A percentile compares a stretch with the other conserved stretches of the same genome.
Conservation (phyloP, 805 yeast genomes). For the Phaffomyces thermotolerans region DNA sequence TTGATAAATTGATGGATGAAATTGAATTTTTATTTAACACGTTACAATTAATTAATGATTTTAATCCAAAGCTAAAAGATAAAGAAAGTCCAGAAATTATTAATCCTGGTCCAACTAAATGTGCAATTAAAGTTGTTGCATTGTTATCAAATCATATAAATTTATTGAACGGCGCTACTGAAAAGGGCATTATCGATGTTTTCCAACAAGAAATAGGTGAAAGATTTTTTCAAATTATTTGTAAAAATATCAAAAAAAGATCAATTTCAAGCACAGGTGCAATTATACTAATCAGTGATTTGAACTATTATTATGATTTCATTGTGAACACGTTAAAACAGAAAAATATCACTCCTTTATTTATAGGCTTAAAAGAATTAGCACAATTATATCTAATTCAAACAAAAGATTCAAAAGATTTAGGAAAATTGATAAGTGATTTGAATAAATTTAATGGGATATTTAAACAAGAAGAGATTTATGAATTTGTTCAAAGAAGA, state of each 20-base stretch:
- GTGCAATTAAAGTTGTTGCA: slow-evolving; percentile 56
- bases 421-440: slow-evolving; percentile 80
- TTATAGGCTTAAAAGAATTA: slow-evolving; percentile 75
- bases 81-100: slow-evolving; percentile 7
- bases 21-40: slow-evolving; percentile 55
- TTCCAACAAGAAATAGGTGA: slow-evolving; percentile 93
- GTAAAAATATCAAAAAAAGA: slow-evolving; percentile 68
- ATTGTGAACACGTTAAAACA: slow-evolving; percentile 51
- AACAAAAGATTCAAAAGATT: slow-evolving; percentile 67
- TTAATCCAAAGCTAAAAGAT: slow-evolving; percentile 37
- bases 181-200: slow-evolving; percentile 80
- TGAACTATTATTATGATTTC: slow-evolving; percentile 73
- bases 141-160: slow-evolving; percentile 66
- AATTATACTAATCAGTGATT: slow-evolving; percentile 68
- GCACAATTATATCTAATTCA: slow-evolving; percentile 76
- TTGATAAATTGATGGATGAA: slow-evolving; percentile 80
- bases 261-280: slow-evolving; percentile 80
- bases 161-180: slow-evolving; percentile 74
- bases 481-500: slow-evolving; percentile 82
- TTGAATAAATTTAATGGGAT: slow-evolving; percentile 82
- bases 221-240: slow-evolving; percentile 67
- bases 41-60: slow-evolving; percentile 54
- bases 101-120: slow-evolving; percentile 46
- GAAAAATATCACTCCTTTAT: slow-evolving; percentile 65
- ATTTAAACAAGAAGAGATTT: slow-evolving; percentile 88